Evolutionary conservation across 169 alveolate genomes (phyloP).

Genomic region (Plasmodium fragile): DNA sequence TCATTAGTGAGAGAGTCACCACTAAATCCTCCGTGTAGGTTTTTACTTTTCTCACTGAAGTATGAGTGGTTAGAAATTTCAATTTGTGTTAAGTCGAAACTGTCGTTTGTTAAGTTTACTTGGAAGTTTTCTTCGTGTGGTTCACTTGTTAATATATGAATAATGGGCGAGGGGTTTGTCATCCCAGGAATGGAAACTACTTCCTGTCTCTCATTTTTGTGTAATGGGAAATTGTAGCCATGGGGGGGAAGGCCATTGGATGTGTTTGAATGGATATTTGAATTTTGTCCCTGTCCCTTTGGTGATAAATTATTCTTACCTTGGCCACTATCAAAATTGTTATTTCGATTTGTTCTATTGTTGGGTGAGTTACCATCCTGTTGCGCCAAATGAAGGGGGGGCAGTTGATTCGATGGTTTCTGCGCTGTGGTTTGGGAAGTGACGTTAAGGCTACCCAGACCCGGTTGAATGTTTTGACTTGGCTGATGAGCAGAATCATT

Average conservation of each 20-base stretch:
- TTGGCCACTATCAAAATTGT: conserved; percentile 22
- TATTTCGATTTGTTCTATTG: not conserved
- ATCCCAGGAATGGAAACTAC: not conserved
- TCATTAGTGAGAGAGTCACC: not conserved
- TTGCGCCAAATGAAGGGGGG: not conserved
- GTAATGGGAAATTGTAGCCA: not conserved
- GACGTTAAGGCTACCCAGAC: not conserved
- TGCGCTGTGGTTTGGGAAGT: not conserved
- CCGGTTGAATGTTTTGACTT: not conserved
- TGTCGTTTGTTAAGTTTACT: not conserved
- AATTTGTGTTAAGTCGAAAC: not conserved
- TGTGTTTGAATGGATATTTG: not conserved
- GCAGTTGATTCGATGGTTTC: not conserved
- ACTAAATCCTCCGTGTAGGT: not conserved
- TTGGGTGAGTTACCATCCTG: not conserved
- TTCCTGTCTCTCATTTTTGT: not conserved
- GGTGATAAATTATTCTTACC: not conserved
- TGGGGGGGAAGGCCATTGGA: not conserved
- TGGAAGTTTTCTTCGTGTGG: not conserved
- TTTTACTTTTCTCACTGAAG: not conserved
- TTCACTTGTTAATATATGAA: not conserved
- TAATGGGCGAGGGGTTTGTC: not conserved
- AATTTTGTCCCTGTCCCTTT: not conserved
- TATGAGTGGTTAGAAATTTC: not conserved
- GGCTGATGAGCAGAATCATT: not conserved